Conservation (phyloP, 2,329 filamentous ascomycete species). For the Rutstroemia sp. region DNA sequence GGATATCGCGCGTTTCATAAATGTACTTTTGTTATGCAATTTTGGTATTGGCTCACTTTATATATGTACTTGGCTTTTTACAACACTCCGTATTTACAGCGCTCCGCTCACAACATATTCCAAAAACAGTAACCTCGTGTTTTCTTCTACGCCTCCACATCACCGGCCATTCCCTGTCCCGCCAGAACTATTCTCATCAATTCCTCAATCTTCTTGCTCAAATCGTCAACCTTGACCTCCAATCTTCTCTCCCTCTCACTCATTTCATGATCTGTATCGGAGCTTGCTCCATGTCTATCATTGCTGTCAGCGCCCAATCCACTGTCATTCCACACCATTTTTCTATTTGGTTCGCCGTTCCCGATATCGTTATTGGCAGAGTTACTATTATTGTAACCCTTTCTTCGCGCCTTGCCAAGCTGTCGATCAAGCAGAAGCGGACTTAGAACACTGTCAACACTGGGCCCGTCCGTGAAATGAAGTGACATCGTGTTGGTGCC, state of each 20-base stretch:
- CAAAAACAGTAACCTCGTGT: background rate
- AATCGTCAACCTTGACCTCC: slow-evolving; percentile 46
- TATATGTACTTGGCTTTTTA: too few species aligned
- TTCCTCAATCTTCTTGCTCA: slow-evolving; percentile 51
- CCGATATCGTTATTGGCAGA: slow-evolving; percentile 2
- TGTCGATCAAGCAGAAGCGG: background rate
- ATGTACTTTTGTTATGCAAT: too few species aligned
- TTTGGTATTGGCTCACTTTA: too few species aligned
- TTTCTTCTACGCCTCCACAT: slow-evolving; percentile 4
- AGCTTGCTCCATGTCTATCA: background rate
- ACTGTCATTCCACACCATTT: slow-evolving; percentile 9
- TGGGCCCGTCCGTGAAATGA: slow-evolving; percentile 12
- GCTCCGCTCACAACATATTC: too few species aligned
- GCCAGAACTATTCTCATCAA: slow-evolving; percentile 45
- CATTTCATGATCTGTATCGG: background rate
- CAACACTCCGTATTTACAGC: too few species aligned
- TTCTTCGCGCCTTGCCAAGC: background rate
- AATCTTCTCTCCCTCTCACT: slow-evolving; percentile 13
- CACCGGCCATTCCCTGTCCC: slow-evolving; percentile 37
- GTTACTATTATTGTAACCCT: background rate
- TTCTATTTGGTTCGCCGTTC: slow-evolving; percentile 14
- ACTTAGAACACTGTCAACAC: slow-evolving; percentile 3
- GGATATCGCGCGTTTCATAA: too few species aligned
- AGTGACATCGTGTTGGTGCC: slow-evolving; percentile 12
- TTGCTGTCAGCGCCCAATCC: background rate